A percentile compares a stretch with the other conserved stretches of the same genome.
Conservation (phyloP, 225 moss, liverwort and hornwort species). For the Pseudoscleropodium purum region DNA sequence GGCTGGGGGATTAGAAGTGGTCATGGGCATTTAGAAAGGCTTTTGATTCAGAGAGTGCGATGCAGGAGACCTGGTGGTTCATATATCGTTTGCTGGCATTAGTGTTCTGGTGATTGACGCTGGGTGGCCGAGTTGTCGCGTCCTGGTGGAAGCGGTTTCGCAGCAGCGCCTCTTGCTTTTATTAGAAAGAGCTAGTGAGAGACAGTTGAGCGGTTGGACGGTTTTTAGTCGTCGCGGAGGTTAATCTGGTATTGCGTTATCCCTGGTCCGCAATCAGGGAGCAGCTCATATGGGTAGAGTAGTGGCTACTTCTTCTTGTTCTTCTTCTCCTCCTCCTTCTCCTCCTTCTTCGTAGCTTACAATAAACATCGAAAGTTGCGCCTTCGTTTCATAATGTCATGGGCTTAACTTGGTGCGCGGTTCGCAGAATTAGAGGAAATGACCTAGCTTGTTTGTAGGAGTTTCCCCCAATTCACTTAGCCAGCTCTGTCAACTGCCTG, state of each 20-base stretch:
- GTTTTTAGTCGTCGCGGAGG: conserved; percentile 2
- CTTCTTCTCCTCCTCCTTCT: no score
- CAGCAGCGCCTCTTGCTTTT: conserved; percentile 11
- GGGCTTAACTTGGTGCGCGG: neutral
- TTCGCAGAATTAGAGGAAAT: neutral
- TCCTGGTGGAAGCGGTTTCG: neutral
- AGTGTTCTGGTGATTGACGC: neutral
- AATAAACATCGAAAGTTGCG: neutral
- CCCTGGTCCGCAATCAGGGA: conserved; percentile 16
- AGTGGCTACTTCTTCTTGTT: neutral
- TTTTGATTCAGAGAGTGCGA: neutral
- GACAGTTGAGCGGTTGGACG: conserved; percentile 13
- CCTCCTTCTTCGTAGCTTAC: neutral
- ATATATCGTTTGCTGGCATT: conserved; percentile 1
- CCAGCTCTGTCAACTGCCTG: neutral
- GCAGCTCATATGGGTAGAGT: neutral
- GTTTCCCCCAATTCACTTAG: neutral
- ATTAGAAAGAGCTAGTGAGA: conserved; percentile 1
- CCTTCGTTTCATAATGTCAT: conserved; percentile 14
- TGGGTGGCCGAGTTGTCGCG: conserved; percentile 7
- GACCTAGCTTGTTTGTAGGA: neutral
- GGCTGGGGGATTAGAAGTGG: neutral
- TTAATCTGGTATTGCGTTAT: neutral
- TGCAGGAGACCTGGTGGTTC: neutral
- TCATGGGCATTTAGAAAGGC: neutral